Evolutionary conservation across 2,329 filamentous ascomycete genomes (phyloP).

Genomic region (Arthrobotrys conoides): DNA sequence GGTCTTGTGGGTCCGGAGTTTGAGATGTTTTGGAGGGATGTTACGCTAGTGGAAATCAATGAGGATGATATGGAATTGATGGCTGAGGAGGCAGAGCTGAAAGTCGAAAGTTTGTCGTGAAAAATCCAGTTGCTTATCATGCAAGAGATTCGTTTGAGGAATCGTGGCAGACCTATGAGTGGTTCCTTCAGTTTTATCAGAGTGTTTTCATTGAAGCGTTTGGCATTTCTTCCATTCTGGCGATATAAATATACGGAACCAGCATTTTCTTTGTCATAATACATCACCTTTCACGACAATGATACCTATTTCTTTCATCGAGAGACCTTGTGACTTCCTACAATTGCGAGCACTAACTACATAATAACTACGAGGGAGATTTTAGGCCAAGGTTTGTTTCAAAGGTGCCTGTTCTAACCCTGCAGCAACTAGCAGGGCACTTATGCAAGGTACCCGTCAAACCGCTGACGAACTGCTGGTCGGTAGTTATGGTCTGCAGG

Average conservation of each 20-base stretch:
- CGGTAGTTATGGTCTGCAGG: background rate
- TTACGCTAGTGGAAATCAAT: slow-evolving; percentile 86
- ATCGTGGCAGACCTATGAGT: background rate
- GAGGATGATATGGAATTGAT: slow-evolving; percentile 86
- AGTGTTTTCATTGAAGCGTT: slow-evolving; percentile 12
- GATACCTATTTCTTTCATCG: background rate
- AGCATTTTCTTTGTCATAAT: no score
- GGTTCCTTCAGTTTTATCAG: background rate
- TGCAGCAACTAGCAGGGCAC: slow-evolving; percentile 25
- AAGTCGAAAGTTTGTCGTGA: slow-evolving; percentile 52
- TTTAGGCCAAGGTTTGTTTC: slow-evolving; percentile 23
- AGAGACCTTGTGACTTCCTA: background rate
- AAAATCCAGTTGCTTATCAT: background rate
- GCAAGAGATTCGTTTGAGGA: background rate
- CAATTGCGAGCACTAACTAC: background rate
- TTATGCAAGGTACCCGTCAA: slow-evolving; percentile 61
- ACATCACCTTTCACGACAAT: background rate
- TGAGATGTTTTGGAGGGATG: slow-evolving; percentile 78
- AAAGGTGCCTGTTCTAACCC: slow-evolving; percentile 26
- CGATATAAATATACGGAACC: background rate
- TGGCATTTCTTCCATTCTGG: background rate
- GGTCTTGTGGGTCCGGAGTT: slow-evolving; percentile 70
- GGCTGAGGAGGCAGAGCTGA: slow-evolving; percentile 75
- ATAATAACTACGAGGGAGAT: background rate
- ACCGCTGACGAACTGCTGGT: slow-evolving; percentile 20